Evolutionary conservation across 768 basidiomycete species (phyloP).

Genomic region (Exsudoporus frostii): DNA sequence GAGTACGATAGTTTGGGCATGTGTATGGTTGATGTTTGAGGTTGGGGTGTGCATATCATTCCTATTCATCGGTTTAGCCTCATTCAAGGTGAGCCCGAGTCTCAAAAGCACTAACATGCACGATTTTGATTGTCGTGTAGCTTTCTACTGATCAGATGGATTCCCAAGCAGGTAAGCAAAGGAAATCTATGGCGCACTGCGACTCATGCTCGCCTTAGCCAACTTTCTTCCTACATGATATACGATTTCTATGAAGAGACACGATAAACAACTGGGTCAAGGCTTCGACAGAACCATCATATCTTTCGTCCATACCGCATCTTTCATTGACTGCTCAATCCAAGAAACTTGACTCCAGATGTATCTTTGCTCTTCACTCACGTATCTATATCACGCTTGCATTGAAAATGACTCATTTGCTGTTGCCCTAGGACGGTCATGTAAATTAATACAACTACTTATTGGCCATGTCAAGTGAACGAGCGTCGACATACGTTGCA

Average conservation of each 20-base stretch:
- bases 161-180: conserved; percentile 62
- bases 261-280: not conserved
- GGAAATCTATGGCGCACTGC: not conserved
- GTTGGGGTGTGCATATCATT: conserved; percentile 72
- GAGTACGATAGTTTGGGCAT: conserved; percentile 67
- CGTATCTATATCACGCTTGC: conserved; percentile 32
- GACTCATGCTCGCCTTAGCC: conserved; percentile 35
- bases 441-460: conserved; percentile 33
- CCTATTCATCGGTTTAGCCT: conserved; percentile 72
- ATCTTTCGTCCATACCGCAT: conserved; percentile 10
- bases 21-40: conserved; percentile 82
- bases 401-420: conserved; percentile 21
- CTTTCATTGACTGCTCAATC: conserved; percentile 6
- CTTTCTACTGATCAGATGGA: conserved; percentile 44
- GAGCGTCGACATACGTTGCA: not conserved
- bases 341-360: conserved; percentile 20
- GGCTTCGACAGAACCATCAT: conserved; percentile 4
- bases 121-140: conserved; percentile 21
- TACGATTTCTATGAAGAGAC: not conserved
- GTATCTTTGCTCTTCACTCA: conserved; percentile 26
- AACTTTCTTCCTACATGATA: conserved; percentile 59
- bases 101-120: not conserved
- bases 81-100: conserved; percentile 65
- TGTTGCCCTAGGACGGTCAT: conserved; percentile 11
- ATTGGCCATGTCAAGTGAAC: not conserved